Evolutionary conservation across 495 filamentous ascomycete species (phyloP).

Genomic region (Penicillium steckii): DNA sequence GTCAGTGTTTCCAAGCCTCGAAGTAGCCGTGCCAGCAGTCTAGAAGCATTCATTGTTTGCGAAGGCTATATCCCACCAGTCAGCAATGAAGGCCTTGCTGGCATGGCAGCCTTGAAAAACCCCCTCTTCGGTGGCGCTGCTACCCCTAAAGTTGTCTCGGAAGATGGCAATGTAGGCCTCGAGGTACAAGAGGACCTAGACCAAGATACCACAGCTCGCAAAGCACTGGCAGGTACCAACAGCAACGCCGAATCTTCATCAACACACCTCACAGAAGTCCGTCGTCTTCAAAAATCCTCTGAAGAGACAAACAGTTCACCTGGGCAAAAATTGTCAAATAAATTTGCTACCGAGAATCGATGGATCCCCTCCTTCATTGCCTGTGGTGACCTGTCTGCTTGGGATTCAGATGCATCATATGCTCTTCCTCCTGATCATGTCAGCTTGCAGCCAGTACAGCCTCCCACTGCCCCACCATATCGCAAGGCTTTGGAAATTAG

Average conservation of each 20-base stretch:
- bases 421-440: conserved; percentile 73
- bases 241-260: not conserved
- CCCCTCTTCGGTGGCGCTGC: conserved; percentile 47
- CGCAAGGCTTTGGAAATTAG: conserved; percentile 85
- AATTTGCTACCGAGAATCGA: conserved; percentile 45
- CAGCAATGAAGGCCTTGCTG: conserved; percentile 29
- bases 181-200: conserved; percentile 56
- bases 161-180: conserved; percentile 60
- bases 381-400: conserved; percentile 91
- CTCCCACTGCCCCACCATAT: conserved; percentile 93
- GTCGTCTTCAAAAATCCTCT: conserved; percentile 30
- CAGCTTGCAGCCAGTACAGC: conserved; percentile 90
- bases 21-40: conserved; percentile 86
- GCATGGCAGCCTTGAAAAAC: conserved; percentile 43
- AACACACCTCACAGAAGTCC: conserved; percentile 22
- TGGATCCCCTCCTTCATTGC: conserved; percentile 96
- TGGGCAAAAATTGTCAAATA: conserved; percentile 25
- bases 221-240: not conserved
- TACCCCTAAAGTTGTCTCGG: conserved; percentile 29
- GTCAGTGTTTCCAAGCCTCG: conserved; percentile 92
- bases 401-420: conserved; percentile 93
- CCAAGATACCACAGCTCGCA: conserved; percentile 34
- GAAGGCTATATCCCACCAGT: conserved; percentile 69
- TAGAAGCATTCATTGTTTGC: conserved; percentile 96
- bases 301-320: conserved; percentile 18